Percentiles rank a stretch among this genome's conserved stretches.
phyloP scores from a whole-genome alignment of 2,329 filamentous ascomycete genomes.

The Aspergillus eucalypticola region DNA sequence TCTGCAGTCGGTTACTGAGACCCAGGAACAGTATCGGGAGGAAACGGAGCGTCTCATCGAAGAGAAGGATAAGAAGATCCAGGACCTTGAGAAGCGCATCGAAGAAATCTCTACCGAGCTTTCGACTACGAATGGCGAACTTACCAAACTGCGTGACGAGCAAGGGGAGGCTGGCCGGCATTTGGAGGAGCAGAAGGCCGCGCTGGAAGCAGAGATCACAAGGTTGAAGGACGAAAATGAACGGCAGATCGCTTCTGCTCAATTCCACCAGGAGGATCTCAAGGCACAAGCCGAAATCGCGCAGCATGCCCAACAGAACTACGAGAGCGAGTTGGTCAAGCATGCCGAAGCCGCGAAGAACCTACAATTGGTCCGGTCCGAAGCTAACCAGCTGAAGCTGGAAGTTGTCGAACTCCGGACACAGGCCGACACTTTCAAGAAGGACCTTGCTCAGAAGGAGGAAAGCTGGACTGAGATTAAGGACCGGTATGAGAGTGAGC shows the following conservation, averaged over 20 bases:
- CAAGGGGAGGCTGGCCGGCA: conserved; percentile 72
- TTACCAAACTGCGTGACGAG: conserved; percentile 76
- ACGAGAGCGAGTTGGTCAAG: conserved; percentile 90
- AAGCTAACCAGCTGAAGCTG: conserved; percentile 80
- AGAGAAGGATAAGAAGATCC: conserved; percentile 76
- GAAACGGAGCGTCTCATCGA: conserved; percentile 75
- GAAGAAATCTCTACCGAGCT: conserved; percentile 84
- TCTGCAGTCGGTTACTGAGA: conserved; percentile 73
- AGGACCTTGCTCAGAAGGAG: conserved; percentile 75
- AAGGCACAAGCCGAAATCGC: conserved; percentile 93
- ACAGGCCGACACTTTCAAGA: conserved; percentile 83
- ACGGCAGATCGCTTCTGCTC: conserved; percentile 73
- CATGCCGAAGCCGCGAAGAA: conserved; percentile 92
- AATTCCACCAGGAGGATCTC: conserved; percentile 86
- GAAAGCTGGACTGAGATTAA: conserved; percentile 84
- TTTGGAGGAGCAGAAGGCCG: conserved; percentile 78
- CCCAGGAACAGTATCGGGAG: conserved; percentile 82
- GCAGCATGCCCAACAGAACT: conserved; percentile 88
- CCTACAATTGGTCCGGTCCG: conserved; percentile 73
- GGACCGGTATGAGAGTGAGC: conserved; percentile 78
- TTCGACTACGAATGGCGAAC: conserved; percentile 75
- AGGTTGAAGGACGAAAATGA: conserved; percentile 83
- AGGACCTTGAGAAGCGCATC: conserved; percentile 78
- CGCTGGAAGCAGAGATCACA: conserved; percentile 74
- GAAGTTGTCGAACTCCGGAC: conserved; percentile 72